Evolutionary conservation across 2,329 filamentous ascomycete species (phyloP).

Genomic region (Pezicula carpinea): DNA sequence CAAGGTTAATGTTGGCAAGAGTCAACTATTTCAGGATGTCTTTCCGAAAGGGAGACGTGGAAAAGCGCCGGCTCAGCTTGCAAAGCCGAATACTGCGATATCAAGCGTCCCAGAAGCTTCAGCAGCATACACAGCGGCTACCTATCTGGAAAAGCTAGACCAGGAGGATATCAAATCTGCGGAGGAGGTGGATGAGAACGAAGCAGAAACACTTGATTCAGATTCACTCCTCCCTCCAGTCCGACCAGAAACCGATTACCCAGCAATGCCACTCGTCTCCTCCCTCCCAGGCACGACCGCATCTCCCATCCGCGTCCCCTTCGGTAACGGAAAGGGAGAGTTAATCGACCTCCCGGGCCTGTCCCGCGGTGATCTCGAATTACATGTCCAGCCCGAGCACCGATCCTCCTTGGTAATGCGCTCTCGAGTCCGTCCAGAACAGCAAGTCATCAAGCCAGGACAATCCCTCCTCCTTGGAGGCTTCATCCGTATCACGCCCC

Average conservation of each 20-base stretch:
- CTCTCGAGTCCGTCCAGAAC: conserved; percentile 66
- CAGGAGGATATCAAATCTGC: background rate
- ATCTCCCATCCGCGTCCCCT: conserved; percentile 88
- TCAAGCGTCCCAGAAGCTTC: background rate
- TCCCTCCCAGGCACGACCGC: conserved; percentile 89
- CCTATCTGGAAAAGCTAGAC: no score
- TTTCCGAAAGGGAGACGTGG: conserved; percentile 67
- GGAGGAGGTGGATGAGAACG: conserved; percentile 11
- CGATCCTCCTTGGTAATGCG: conserved; percentile 73
- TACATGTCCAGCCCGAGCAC: conserved; percentile 63
- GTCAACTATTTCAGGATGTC: conserved; percentile 79
- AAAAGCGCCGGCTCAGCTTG: background rate
- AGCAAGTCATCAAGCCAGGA: conserved; percentile 66
- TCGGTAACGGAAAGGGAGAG: conserved; percentile 80
- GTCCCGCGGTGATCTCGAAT: conserved; percentile 66
- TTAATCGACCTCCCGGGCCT: conserved; percentile 90
- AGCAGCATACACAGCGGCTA: background rate
- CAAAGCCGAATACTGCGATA: background rate
- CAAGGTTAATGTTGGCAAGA: conserved; percentile 98
- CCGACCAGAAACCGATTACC: conserved; percentile 69
- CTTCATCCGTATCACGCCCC: conserved; percentile 80
- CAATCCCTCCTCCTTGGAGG: conserved; percentile 83
- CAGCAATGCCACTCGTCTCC: conserved; percentile 81
- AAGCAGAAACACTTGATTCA: conserved; percentile 14
- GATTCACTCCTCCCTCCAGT: conserved; percentile 68